Evolutionary conservation across 208 protist genomes (phyloP), one percentile per base, ranked within the genome.

Genomic region (Leishmania mexicana): DNA sequence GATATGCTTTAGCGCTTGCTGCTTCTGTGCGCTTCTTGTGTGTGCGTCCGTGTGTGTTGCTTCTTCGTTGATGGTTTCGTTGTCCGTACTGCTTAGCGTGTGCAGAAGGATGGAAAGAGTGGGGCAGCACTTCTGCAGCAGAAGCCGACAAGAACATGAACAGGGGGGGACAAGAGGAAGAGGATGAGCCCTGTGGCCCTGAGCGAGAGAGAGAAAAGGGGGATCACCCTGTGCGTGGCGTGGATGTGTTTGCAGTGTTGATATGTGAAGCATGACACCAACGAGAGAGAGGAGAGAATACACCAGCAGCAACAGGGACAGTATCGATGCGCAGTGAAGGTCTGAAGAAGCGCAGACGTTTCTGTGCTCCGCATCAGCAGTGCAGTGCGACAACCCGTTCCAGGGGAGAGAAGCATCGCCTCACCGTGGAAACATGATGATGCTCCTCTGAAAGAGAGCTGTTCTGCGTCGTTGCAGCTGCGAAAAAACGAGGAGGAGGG

Each of bases 41-140:
- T 47, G 49, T 45, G 74, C 40, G 70, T 75, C 47, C 60, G 51
- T 76, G 73, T 76, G 49, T 60, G 54, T 60, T 60, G 54, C 5
- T 3, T 54, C 51, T 54, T 1, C 51, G 6, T 54, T 54, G 51
- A 54, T 54, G 10, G 51, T 5, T 54, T 54, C 17, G 51, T 54
- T 54, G 5, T 10, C 21, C 21, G 8, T 5, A 21, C 51, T 54
- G 51, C 51, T 21, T 21, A 4, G 51, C 15, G 51, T 54, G 51
- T 54, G 51, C 51, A 13, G 51, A 54, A 6, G 51, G 51, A 31
- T 24, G 53, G 49, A 13, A 21, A 58, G 17, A 62, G 57, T 21
- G 7, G 11, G 17, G 57, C 57, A 62, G 13, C 57, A 31, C 10
- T 24, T 75, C 45, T 62, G 51, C 38, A 54, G 7, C 10, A 76